Evolutionary conservation across 257 asterid species (phyloP).

Genomic region (Solanum virginianum): DNA sequence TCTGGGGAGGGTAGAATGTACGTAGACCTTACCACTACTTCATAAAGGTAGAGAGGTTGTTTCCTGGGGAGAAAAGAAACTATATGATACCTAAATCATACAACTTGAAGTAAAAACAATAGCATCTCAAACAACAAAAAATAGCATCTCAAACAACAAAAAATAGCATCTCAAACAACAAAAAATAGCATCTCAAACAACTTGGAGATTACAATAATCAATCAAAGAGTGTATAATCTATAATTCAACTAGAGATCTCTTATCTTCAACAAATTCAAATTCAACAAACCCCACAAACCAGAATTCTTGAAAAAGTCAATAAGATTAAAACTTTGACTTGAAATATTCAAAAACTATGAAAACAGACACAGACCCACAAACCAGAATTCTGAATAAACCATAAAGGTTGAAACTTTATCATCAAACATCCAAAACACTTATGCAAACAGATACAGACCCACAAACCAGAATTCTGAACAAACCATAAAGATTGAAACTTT

Average conservation of each 20-base stretch:
- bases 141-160: constrained; percentile 10
- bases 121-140: constrained; percentile 11
- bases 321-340: constrained; percentile 20
- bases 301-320: constrained; percentile 16
- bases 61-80: background rate
- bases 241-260: constrained; percentile 20
- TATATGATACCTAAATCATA: background rate
- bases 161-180: constrained; percentile 10
- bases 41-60: too few relatives aligned
- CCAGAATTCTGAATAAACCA: background rate
- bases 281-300: constrained; percentile 28
- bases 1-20: too few relatives aligned
- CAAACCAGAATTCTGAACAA: background rate
- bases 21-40: too few relatives aligned
- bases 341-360: constrained; percentile 14
- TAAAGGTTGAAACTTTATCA: constrained; percentile 16
- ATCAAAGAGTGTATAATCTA: constrained; percentile 3
- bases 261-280: constrained; percentile 29
- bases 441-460: background rate
- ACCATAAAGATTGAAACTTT: background rate
- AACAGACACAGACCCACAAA: background rate
- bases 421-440: background rate
- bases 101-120: background rate
- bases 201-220: constrained; percentile 8
- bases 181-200: too few relatives aligned